Conservation (phyloP, 2,329 filamentous ascomycete genomes). For the Aspergillus pseudoviridinutans region DNA sequence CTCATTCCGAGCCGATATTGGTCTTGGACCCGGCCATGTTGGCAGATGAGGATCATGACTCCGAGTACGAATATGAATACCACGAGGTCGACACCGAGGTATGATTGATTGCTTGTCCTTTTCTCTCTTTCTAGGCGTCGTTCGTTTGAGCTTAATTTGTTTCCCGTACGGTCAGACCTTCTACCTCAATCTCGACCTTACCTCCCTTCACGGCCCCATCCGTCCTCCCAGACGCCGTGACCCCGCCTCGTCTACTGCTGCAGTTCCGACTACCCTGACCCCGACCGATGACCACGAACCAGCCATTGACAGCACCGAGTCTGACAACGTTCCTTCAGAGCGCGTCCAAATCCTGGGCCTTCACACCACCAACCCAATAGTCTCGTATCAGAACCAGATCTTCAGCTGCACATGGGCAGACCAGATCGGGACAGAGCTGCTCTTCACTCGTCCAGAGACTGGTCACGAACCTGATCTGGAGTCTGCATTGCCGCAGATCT, state of each 20-base stretch:
- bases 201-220: conserved; percentile 39
- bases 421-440: conserved; percentile 77
- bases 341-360: conserved; percentile 78
- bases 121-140: conserved; percentile 1
- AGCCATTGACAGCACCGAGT: conserved; percentile 37
- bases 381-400: conserved; percentile 73
- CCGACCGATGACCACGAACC: conserved; percentile 29
- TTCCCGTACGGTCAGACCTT: conserved; percentile 42
- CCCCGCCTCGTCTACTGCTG: conserved; percentile 2
- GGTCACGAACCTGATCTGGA: conserved; percentile 21
- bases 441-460: conserved; percentile 55
- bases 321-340: conserved; percentile 22
- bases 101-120: conserved; percentile 4
- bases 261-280: conserved; percentile 3
- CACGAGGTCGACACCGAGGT: conserved; percentile 51
- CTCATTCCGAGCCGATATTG: conserved; percentile 7
- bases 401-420: conserved; percentile 79
- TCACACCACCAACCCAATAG: conserved; percentile 69
- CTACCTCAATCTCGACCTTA: conserved; percentile 59
- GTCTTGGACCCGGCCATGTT: conserved; percentile 23
- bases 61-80: conserved; percentile 62
- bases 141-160: conserved; percentile 4
- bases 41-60: conserved; percentile 35
- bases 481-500: conserved; percentile 45
- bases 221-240: conserved; percentile 30